Percentiles rank a stretch among this genome's conserved stretches.
Conservation (phyloP, 768 basidiomycete species). For the Scleroderma citrinum region DNA sequence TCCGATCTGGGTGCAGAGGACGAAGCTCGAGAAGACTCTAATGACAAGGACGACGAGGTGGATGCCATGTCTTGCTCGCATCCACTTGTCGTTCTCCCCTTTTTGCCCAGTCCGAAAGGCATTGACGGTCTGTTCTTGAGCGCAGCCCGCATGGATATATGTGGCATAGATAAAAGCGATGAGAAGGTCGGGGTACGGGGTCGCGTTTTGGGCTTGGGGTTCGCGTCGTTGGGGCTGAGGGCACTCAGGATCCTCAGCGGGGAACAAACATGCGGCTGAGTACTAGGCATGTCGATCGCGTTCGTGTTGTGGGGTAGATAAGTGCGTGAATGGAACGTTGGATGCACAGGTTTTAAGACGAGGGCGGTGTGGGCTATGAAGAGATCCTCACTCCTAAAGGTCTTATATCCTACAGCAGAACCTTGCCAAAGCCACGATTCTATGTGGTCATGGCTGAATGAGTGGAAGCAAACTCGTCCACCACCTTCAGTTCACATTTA, state of each 20-base stretch:
- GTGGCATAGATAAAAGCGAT: background rate
- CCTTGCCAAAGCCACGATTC: background rate
- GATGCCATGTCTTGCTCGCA: background rate
- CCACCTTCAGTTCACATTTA: background rate
- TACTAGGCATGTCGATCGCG: background rate
- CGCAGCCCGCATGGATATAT: background rate
- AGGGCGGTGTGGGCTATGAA: too few relatives aligned
- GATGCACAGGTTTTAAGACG: too few relatives aligned
- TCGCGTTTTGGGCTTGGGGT: background rate
- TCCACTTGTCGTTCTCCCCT: background rate
- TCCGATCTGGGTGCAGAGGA: background rate
- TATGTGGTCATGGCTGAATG: background rate
- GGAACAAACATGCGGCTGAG: background rate
- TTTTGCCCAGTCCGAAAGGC: background rate
- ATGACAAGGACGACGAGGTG: background rate
- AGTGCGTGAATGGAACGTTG: too few relatives aligned
- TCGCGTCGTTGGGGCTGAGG: background rate
- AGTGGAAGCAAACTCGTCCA: background rate
- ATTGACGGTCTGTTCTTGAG: background rate
- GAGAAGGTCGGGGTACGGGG: background rate
- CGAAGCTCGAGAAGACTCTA: background rate
- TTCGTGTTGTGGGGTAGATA: too few relatives aligned
- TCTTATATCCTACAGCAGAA: too few relatives aligned
- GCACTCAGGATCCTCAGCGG: background rate
- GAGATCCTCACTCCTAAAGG: too few relatives aligned